Percentiles rank a stretch among this genome's conserved stretches.
Evolutionary conservation across 305 asterid genomes (phyloP).

Genomic region (Rubia occidens): DNA sequence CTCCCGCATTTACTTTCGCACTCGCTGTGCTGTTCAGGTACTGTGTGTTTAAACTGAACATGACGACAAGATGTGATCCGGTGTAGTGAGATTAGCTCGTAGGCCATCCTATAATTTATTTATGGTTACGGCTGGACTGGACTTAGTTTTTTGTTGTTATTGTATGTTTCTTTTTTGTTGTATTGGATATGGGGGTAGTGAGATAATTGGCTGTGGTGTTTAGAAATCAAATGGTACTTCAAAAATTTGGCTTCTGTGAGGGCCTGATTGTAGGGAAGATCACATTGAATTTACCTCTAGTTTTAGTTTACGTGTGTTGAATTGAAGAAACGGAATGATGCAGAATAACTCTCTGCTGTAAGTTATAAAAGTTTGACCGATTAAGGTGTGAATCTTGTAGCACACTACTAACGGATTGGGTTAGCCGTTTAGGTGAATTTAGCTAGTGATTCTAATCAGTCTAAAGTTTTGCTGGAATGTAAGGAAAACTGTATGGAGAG

Average conservation of each 20-base stretch:
- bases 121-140: background rate
- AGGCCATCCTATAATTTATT: no score
- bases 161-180: background rate
- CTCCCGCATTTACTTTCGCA: conserved; percentile 79
- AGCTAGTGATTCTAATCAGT: background rate
- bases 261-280: background rate
- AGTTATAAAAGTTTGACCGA: background rate
- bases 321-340: background rate
- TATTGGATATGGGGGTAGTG: background rate
- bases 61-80: background rate
- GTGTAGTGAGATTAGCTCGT: no score
- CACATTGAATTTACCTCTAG: background rate
- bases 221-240: background rate
- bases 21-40: conserved; percentile 65
- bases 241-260: background rate
- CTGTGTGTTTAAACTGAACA: background rate
- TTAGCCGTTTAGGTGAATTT: background rate
- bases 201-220: background rate
- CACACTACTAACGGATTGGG: background rate
- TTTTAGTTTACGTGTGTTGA: background rate
- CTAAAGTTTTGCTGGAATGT: background rate
- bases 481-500: background rate
- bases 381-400: background rate
- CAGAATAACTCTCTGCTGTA: background rate
- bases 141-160: background rate